Evolutionary conservation across 1,139 yeast genomes (phyloP).

Genomic region (Suhomyces chickasaworum): DNA sequence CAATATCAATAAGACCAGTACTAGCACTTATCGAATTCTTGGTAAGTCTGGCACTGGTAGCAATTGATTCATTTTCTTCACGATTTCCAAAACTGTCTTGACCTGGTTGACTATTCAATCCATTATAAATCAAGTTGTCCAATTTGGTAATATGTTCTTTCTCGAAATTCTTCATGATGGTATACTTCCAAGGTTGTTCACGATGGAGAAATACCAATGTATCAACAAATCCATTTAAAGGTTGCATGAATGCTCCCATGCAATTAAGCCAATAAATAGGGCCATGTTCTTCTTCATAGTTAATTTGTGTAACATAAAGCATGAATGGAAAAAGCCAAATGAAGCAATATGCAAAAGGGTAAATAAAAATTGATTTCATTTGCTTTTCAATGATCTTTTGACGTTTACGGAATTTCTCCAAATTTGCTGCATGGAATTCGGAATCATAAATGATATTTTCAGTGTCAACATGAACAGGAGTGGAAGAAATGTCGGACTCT

Average conservation of each 20-base stretch:
- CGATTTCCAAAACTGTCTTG: constrained; percentile 7
- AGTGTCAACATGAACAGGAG: constrained; percentile 19
- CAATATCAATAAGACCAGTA: constrained; percentile 26
- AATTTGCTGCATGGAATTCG: constrained; percentile 59
- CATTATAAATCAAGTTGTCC: constrained; percentile 23
- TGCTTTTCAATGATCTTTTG: constrained; percentile 73
- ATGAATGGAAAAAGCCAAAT: constrained; percentile 83
- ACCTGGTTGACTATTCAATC: background rate
- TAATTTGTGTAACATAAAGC: constrained; percentile 62
- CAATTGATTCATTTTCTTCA: constrained; percentile 24
- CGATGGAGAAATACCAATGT: constrained; percentile 72
- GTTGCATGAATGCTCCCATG: constrained; percentile 74
- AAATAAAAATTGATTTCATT: constrained; percentile 76
- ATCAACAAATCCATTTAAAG: constrained; percentile 79
- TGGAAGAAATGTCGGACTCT: constrained; percentile 11
- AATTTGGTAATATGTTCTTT: constrained; percentile 34
- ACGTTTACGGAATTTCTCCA: constrained; percentile 59
- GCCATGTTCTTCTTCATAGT: constrained; percentile 48
- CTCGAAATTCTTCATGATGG: constrained; percentile 44
- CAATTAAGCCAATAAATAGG: constrained; percentile 68
- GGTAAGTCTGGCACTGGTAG: constrained; percentile 31
- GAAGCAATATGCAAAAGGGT: constrained; percentile 78
- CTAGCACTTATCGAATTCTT: constrained; percentile 31
- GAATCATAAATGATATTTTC: constrained; percentile 27
- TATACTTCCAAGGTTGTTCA: constrained; percentile 74